Conservation (phyloP, 2,329 filamentous ascomycete genomes). For the Colletotrichum neosansevieriae region DNA sequence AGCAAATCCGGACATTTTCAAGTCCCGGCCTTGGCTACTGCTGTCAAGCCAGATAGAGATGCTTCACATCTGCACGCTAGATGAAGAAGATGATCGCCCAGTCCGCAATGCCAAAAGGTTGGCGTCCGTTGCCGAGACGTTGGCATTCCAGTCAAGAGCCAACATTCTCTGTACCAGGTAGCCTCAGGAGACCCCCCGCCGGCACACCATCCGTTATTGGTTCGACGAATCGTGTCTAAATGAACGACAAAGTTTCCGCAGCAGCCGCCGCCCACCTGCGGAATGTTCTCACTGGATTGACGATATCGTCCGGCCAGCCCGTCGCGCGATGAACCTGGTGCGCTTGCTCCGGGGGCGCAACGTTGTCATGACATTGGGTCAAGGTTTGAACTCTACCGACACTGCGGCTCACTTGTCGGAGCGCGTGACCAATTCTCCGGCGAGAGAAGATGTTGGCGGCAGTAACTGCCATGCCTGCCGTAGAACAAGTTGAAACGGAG, state of each 20-base stretch:
- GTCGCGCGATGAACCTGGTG: neutral
- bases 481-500: slow-evolving; percentile 31
- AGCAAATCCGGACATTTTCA: neutral
- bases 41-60: neutral
- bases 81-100: slow-evolving; percentile 10
- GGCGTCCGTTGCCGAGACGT: neutral
- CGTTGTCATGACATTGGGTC: slow-evolving; percentile 24
- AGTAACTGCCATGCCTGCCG: slow-evolving; percentile 24
- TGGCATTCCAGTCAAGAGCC: slow-evolving; percentile 4
- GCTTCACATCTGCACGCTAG: neutral
- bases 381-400: slow-evolving; percentile 25
- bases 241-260: neutral
- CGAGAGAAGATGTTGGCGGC: slow-evolving; percentile 8
- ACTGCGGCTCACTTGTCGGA: neutral
- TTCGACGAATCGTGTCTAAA: neutral
- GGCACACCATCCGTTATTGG: neutral
- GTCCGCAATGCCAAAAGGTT: neutral
- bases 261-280: neutral
- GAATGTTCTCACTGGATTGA: slow-evolving; percentile 15
- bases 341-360: neutral
- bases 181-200: neutral
- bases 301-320: slow-evolving; percentile 5
- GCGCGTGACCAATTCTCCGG: slow-evolving; percentile 10
- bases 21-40: neutral
- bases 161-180: neutral